These are phyloP conservation scores for Dothistroma pini DNA, from an alignment of 2,329 filamentous ascomycete species.

Conservation along the genomic window DNA sequence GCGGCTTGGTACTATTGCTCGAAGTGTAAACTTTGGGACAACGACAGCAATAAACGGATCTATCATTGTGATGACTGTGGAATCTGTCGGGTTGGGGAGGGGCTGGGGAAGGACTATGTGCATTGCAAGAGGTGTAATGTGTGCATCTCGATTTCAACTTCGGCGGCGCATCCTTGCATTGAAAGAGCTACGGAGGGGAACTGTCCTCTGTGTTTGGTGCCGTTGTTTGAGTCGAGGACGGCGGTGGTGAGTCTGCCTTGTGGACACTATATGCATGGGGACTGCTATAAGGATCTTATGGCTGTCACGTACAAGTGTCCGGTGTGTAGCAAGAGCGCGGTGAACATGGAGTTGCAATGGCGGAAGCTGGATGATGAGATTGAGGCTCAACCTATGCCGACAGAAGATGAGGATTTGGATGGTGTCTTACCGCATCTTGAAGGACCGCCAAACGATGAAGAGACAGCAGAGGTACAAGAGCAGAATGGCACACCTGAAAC, in stretches of 20 bases:
- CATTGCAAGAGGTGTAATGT: constrained; percentile 98
- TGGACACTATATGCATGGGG: constrained; percentile 90
- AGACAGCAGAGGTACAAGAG: background rate
- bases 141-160: constrained; percentile 85
- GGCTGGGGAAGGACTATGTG: constrained; percentile 93
- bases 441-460: constrained; percentile 5
- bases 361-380: constrained; percentile 86
- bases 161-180: constrained; percentile 85
- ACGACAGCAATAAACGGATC: constrained; percentile 83
- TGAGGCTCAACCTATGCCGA: constrained; percentile 84
- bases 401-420: constrained; percentile 34
- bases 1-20: constrained; percentile 89
- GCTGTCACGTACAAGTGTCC: constrained; percentile 91
- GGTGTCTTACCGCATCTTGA: constrained; percentile 26
- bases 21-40: constrained; percentile 96
- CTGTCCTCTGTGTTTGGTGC: constrained; percentile 94
- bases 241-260: constrained; percentile 93
- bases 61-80: constrained; percentile 97
- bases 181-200: constrained; percentile 92
- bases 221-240: constrained; percentile 87
- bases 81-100: constrained; percentile 86
- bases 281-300: constrained; percentile 85
- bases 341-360: constrained; percentile 96
- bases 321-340: constrained; percentile 92
- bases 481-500: background rate